Base-by-base conservation (phyloP, 78 protist species). In the Paratrimastix pyriformis region DNA sequence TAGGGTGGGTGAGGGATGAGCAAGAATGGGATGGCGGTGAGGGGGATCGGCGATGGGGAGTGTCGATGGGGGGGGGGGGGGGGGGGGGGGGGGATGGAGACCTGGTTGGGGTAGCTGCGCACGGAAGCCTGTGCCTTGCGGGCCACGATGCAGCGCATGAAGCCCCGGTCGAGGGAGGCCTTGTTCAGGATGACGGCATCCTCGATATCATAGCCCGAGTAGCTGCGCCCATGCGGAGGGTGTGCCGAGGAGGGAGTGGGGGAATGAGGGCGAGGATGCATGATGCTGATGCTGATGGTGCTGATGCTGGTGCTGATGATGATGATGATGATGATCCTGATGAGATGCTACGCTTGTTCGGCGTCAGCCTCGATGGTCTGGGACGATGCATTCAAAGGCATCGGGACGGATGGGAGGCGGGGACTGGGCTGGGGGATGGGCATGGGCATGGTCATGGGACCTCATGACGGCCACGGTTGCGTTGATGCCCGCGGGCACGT, bases 151-250 rank as follows among this genome's bases (percentile, higher is more conserved):
- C 98, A 94, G 48, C 99, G 87, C 35, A 96, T 97, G 43, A 82
- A 90, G 21, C 99, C 97, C 2, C 98, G 89, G 76, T 97, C 98
- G 60, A 93, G 50, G 5, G 96, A 84, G 0, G 95, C 87, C 68
- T 88, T 77, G 86, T 97, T 97, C 65, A 96, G 77, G n/a, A 98
- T 84, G 24, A 91, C 58, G 32, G 99, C 99, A 86, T 98, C 99
- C 76, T 98, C 99, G 46, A 97, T 97, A 76, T 98, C 99, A 88
- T 97, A 97, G 29, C 99, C 99, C 1, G 97, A 87, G 78, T 92
- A 93, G 26, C 82, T 70, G 13, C 38, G 21, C 30, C 15, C 29
- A 62, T n/a, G n/a, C n/a, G n/a, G n/a, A n/a, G n/a, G n/a, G n/a
- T n/a, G n/a, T n/a, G n/a, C n/a, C n/a, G n/a, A n/a, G n/a, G n/a